Base-by-base conservation (phyloP, 805 yeast genomes). In the Jamesozyma jinghongensis region DNA sequence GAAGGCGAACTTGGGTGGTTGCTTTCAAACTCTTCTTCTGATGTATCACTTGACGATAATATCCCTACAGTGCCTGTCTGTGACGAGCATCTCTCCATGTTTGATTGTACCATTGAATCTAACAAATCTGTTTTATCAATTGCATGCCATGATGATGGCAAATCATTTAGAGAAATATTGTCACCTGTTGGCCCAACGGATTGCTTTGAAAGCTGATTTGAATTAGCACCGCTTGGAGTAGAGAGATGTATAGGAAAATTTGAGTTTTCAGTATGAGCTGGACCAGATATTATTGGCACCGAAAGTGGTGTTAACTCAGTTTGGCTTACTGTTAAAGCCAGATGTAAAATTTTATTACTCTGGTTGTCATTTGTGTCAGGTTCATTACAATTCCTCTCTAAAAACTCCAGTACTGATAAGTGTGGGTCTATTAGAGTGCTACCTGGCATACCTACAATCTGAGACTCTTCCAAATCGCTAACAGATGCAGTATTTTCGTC, bases 381-480 rank as follows among this genome's bases (percentile, higher is more conserved):
- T 16, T 14, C 16, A 19, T 34, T 30, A 16, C 7, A 25, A 19
- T 14, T 32, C 13, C 14, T 44, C 32, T 51, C 54, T 29, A 59
- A 37, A 25, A 55, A 44, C 28, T 57, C 57, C 32, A 57, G 32
- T 7, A 59, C 53, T 3, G 62, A 57, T 4, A 53, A 42, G 42
- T 59, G 64, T 12, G 64, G 64, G 40, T 57, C 61, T 28, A 59
- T 38, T 4, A 57, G n/a, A n/a, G n/a, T n/a, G n/a, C n/a, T n/a
- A n/a, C n/a, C n/a, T n/a, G n/a, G n/a, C n/a, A n/a, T n/a, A n/a
- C n/a, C n/a, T n/a, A n/a, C n/a, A n/a, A n/a, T n/a, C n/a, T n/a
- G n/a, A n/a, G n/a, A n/a, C n/a, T n/a, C n/a, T n/a, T n/a, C n/a
- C n/a, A n/a, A n/a, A n/a, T n/a, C n/a, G n/a, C n/a, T n/a, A n/a